Conservation (phyloP, 2,329 filamentous ascomycete genomes). For the Juglanconis sp. region DNA sequence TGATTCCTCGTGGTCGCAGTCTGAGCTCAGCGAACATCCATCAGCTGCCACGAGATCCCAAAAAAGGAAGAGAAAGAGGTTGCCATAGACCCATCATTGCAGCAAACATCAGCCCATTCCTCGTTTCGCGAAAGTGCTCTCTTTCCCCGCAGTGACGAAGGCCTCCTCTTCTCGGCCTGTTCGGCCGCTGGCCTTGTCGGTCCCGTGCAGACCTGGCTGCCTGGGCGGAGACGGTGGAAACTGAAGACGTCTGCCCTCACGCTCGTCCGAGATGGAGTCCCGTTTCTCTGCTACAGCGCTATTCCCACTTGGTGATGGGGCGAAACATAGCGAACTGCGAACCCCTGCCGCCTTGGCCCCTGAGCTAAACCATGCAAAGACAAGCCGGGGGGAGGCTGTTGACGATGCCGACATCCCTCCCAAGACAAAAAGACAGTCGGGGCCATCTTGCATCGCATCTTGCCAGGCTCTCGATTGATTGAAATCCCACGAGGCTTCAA, state of each 20-base stretch:
- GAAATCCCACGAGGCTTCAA: not conserved
- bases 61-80: not conserved
- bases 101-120: not conserved
- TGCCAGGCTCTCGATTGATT: not conserved
- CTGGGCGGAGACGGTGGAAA: not conserved
- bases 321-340: not conserved
- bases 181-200: not conserved
- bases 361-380: not conserved
- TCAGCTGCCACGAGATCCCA: too few relatives aligned
- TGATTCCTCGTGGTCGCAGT: too few relatives aligned
- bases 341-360: too few relatives aligned
- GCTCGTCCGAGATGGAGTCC: not conserved
- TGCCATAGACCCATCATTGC: not conserved
- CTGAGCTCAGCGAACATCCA: not conserved
- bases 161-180: not conserved
- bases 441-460: too few relatives aligned
- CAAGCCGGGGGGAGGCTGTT: not conserved
- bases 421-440: too few relatives aligned
- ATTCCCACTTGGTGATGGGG: not conserved
- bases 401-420: not conserved
- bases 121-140: not conserved
- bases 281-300: not conserved
- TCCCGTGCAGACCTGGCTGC: not conserved
- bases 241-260: not conserved
- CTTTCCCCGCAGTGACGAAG: not conserved